Evolutionary conservation across 2,329 filamentous ascomycete species (phyloP), one percentile per base, ranked within the genome.

Genomic region (Uncinocarpus reesii): DNA sequence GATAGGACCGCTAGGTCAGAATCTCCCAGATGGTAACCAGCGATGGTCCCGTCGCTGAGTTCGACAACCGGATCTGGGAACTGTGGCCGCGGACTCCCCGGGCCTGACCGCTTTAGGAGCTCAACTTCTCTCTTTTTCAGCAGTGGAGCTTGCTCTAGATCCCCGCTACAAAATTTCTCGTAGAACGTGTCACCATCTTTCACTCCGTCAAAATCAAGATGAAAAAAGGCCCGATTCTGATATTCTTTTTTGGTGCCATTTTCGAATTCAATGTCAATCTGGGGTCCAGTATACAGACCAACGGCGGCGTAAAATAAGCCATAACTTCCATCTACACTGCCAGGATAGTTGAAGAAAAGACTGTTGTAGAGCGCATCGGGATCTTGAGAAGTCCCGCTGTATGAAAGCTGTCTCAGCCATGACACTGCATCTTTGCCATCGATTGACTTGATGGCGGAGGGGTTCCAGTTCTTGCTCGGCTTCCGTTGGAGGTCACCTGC

Each of bases 1-100:
- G 64, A 65, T 31, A 74, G 61, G 21, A 74, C 65, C 15, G 69
- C 71, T 15, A 69, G 61, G 52, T 74, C 66, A 46, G 63, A 52
- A 21, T 43, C 60, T 24, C 65, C 63, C 18, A 73, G 60, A 40
- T 68, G 71, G 54, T 74, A 74, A 1, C 72, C 71, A 21, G 64
- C 65, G 23, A 71, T 55, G 13, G 62, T 60, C 4, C 65, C 57
- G 23, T 60, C 61, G 1, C 57, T 50, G 21, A 66, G 58, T 18
- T 65, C 57, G 3, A 67, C 49, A 23, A 65, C 58, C 1, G 69
- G 60, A 15, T 65, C 58, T 0, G 70, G 70, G 44, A 68, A 71
- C 3, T 60, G 59, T 13, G 50, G 21, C 20, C 46, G 42, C 11
- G 36, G 20, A 16, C 11, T 38, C 24, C 21, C 24, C 10, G 16